Conservation (phyloP, 2,329 filamentous ascomycete genomes). For the Sporothrix dimorphospora region DNA sequence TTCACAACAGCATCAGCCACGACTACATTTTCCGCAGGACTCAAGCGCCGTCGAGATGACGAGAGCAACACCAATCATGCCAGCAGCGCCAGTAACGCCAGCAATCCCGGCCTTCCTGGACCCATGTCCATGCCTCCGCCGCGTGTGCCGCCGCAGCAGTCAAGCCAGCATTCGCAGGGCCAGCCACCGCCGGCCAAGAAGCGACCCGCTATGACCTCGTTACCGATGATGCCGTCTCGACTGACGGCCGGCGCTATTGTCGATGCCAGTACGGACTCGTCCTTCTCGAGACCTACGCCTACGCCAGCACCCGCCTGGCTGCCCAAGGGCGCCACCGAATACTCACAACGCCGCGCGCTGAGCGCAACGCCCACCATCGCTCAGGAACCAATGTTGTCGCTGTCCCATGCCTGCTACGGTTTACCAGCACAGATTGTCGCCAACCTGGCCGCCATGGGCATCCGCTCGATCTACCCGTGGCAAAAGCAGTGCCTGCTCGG, state of each 20-base stretch:
- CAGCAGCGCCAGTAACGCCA: background rate
- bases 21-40: conserved; percentile 12
- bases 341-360: conserved; percentile 58
- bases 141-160: background rate
- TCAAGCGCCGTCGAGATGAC: conserved; percentile 28
- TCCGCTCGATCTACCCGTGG: conserved; percentile 76
- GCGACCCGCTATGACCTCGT: background rate
- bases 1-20: background rate
- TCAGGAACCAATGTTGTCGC: conserved; percentile 59
- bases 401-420: conserved; percentile 66
- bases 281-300: background rate
- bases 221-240: conserved; percentile 4
- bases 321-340: conserved; percentile 55
- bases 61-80: background rate
- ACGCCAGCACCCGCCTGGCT: conserved; percentile 38
- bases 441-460: conserved; percentile 69
- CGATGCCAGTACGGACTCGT: background rate
- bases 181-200: background rate
- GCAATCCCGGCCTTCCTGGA: background rate
- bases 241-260: conserved; percentile 28
- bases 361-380: conserved; percentile 58
- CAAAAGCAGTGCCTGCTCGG: conserved; percentile 74
- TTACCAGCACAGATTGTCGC: conserved; percentile 62
- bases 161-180: background rate
- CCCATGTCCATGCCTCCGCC: conserved; percentile 1